phyloP scores from a whole-genome alignment of 768 basidiomycete genomes.

The Leucocoprinus leucothites region DNA sequence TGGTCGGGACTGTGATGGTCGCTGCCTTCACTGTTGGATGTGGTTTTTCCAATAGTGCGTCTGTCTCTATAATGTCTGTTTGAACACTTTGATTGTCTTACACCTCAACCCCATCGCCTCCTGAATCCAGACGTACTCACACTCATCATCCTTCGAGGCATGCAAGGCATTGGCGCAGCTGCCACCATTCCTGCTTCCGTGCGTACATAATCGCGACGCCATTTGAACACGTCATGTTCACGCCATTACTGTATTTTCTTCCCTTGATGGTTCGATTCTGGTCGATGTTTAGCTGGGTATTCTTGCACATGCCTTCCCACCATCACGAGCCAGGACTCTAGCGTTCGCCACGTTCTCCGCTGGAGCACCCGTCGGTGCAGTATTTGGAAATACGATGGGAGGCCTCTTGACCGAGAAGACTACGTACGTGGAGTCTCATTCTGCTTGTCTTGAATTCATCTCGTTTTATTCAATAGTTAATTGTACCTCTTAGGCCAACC shows the following conservation, averaged over 20 bases:
- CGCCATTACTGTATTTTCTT: background rate
- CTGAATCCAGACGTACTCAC: constrained; percentile 46
- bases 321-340: constrained; percentile 55
- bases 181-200: constrained; percentile 77
- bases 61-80: constrained; percentile 1
- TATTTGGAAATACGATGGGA: constrained; percentile 71
- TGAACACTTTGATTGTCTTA: no score
- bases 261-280: no score
- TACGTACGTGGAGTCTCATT: constrained; percentile 24
- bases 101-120: no score
- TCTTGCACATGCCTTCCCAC: constrained; percentile 76
- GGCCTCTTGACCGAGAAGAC: constrained; percentile 63
- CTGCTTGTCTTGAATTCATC: constrained; percentile 23
- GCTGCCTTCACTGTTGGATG: constrained; percentile 59
- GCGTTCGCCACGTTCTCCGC: constrained; percentile 86
- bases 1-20: constrained; percentile 54
- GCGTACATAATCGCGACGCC: no score
- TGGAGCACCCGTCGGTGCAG: constrained; percentile 80
- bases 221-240: no score
- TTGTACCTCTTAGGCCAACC: constrained; percentile 36
- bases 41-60: constrained; percentile 54
- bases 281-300: constrained; percentile 78
- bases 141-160: constrained; percentile 70
- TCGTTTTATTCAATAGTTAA: no score
- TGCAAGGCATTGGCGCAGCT: constrained; percentile 75